Evolutionary conservation across 805 yeast genomes (phyloP).

Genomic region (Wilhelminamyces savonicus): DNA sequence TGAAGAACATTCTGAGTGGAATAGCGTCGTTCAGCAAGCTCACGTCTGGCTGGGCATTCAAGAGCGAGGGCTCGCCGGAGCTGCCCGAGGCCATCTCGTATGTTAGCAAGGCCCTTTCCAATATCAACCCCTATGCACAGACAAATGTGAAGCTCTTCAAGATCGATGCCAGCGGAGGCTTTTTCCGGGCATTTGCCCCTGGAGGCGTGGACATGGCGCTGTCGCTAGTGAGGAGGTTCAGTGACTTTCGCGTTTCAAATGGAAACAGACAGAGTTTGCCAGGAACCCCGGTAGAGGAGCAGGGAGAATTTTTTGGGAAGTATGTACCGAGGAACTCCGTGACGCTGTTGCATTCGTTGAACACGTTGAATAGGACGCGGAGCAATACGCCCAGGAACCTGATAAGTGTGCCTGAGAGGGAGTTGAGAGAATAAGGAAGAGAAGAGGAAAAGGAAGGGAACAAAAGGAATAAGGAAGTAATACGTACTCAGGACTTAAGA

Average conservation of each 20-base stretch:
- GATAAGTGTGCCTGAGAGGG: too few species aligned
- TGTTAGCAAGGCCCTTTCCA: conserved; percentile 22
- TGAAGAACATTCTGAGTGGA: conserved; percentile 31
- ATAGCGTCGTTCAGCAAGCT: conserved; percentile 32
- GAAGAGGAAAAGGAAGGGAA: too few species aligned
- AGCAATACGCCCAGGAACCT: conserved; percentile 29
- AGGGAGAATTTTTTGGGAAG: conserved; percentile 13
- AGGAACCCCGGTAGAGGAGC: conserved; percentile 28
- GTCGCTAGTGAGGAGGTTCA: conserved; percentile 41
- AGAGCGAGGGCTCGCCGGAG: conserved; percentile 7
- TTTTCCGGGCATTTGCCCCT: conserved; percentile 11
- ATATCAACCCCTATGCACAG: conserved; percentile 46
- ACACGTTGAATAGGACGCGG: conserved; percentile 30
- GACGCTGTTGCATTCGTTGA: conserved; percentile 33
- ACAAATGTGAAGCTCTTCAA: conserved; percentile 47
- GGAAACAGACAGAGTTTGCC: conserved; percentile 20
- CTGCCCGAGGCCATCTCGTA: conserved; percentile 11
- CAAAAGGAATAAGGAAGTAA: too few species aligned
- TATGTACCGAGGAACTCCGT: conserved; percentile 27
- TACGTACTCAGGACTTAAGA: too few species aligned
- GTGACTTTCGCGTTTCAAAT: conserved; percentile 33
- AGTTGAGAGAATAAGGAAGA: too few species aligned
- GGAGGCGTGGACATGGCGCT: conserved; percentile 11
- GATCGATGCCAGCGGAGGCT: conserved; percentile 22
- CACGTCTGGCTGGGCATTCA: conserved; percentile 34